phyloP scores from a whole-genome alignment of 352 stramenopile species.

The Salisapilia sapeloensis region DNA sequence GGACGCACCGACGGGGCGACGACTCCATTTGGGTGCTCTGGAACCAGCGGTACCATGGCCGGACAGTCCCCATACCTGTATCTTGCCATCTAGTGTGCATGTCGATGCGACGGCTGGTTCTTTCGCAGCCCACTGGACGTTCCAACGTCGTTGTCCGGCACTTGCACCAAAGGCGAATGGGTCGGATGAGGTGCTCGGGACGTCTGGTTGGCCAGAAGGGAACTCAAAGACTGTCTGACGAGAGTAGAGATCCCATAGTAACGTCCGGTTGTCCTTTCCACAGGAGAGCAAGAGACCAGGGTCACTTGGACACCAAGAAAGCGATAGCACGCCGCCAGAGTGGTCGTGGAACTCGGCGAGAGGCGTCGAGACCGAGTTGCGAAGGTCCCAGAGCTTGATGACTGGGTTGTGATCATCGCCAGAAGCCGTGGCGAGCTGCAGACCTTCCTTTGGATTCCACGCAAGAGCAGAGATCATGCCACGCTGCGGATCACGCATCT shows the following conservation, averaged over 20 bases:
- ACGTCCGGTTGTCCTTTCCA: conserved; percentile 95
- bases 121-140: conserved; percentile 92
- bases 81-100: conserved; percentile 94
- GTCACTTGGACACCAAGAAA: conserved; percentile 96
- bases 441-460: conserved; percentile 96
- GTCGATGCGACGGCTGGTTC: conserved; percentile 90
- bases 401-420: conserved; percentile 91
- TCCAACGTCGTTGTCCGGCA: conserved; percentile 79
- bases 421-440: conserved; percentile 94
- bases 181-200: conserved; percentile 57
- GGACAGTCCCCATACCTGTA: conserved; percentile 86
- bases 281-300: conserved; percentile 86
- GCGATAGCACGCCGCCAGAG: conserved; percentile 88
- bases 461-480: conserved; percentile 84
- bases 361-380: conserved; percentile 94
- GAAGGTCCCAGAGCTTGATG: conserved; percentile 96
- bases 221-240: conserved; percentile 90
- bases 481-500: conserved; percentile 84
- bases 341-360: conserved; percentile 92
- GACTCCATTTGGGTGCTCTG: conserved; percentile 91
- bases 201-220: conserved; percentile 39
- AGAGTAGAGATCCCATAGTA: conserved; percentile 96
- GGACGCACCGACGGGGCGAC: conserved; percentile 77
- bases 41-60: conserved; percentile 57
- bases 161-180: conserved; percentile 56